Evolutionary conservation across 2,329 filamentous ascomycete species (phyloP), one percentile per base, ranked within the genome.

Genomic region (Microdochium trichocladiopsis): DNA sequence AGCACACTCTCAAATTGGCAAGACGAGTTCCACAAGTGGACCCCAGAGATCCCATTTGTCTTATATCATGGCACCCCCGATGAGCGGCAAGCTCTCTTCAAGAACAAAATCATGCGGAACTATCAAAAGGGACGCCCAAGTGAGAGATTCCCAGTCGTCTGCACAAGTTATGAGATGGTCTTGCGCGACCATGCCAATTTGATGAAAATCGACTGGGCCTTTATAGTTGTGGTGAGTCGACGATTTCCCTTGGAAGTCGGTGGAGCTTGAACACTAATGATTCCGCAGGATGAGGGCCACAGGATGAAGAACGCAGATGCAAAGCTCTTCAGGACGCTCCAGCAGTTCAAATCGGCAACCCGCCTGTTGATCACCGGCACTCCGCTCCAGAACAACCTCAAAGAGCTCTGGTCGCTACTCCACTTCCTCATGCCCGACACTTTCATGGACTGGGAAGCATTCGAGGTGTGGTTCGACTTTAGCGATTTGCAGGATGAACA

Each of bases 271-370:
- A 5, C 37, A 16, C 52, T 67, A 31, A 65, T 63, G 37, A 5
- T 4, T 9, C 12, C 47, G 10, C 33, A 88, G 84, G 93, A 99
- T 60, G 94, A 99, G 70, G 94, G 94, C 0, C 94, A 99, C 65
- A 87, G 94, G 1, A 85, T 99, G 78, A 99, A 99, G 73, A 99
- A 99, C 58, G 87, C 95, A 56, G 92, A 97, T 49, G 95, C 93
- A 25, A 88, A 90, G 53, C 76, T 99, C 0, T 96, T 97, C 57
- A 87, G 90, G 48, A 90, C 96, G 58, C 73, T 99, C 0, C 84
- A 94, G 57, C 86, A 87, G 1, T 97, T 97, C 63, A 85, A 86
- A 23, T 97, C 93, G 0, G 90, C 92, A 0, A 96, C 95, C 41
- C 82, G 94, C 52, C 78, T 99, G 0, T 78, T 99, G 1, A 96